These are phyloP conservation scores for Globisporangium yorkense DNA, from an alignment of 352 stramenopile species.

Conservation along the genomic window DNA sequence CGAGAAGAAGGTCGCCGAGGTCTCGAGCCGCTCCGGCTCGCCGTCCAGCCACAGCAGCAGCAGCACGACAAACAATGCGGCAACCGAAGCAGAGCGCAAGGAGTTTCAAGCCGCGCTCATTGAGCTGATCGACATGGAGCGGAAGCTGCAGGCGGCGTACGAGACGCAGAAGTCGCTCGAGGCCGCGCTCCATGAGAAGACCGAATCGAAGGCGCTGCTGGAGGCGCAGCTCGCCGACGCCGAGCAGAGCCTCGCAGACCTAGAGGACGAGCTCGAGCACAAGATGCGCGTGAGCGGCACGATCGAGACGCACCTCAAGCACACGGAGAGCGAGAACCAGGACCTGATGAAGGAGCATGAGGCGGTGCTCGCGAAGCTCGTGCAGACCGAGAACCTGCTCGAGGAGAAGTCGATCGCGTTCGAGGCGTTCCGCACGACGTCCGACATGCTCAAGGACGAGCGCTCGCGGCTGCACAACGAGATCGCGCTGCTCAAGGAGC, in stretches of 20 bases:
- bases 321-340: slow-evolving; percentile 41
- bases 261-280: slow-evolving; percentile 51
- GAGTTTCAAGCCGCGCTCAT: slow-evolving; percentile 57
- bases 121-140: slow-evolving; percentile 63
- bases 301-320: slow-evolving; percentile 42
- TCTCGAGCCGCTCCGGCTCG: slow-evolving; percentile 26
- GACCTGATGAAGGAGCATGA: slow-evolving; percentile 36
- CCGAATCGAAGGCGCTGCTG: slow-evolving; percentile 36
- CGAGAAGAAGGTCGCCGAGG: slow-evolving; percentile 50
- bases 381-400: slow-evolving; percentile 38
- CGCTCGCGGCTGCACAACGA: slow-evolving; percentile 45
- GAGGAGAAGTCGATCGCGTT: slow-evolving; percentile 64
- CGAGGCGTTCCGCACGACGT: slow-evolving; percentile 49
- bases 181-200: slow-evolving; percentile 40
- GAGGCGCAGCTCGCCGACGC: slow-evolving; percentile 38
- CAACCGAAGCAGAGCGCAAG: slow-evolving; percentile 44
- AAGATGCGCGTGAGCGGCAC: slow-evolving; percentile 44
- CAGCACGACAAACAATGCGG: slow-evolving; percentile 12
- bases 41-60: slow-evolving; percentile 4
- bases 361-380: slow-evolving; percentile 39
- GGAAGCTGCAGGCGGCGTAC: slow-evolving; percentile 56
- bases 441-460: slow-evolving; percentile 58
- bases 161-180: slow-evolving; percentile 52
- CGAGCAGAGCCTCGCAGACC: slow-evolving; percentile 41
- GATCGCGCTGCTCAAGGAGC: slow-evolving; percentile 47